phyloP scores from a whole-genome alignment of 2,329 filamentous ascomycete genomes.

The Berkeleyomyces basicola region DNA sequence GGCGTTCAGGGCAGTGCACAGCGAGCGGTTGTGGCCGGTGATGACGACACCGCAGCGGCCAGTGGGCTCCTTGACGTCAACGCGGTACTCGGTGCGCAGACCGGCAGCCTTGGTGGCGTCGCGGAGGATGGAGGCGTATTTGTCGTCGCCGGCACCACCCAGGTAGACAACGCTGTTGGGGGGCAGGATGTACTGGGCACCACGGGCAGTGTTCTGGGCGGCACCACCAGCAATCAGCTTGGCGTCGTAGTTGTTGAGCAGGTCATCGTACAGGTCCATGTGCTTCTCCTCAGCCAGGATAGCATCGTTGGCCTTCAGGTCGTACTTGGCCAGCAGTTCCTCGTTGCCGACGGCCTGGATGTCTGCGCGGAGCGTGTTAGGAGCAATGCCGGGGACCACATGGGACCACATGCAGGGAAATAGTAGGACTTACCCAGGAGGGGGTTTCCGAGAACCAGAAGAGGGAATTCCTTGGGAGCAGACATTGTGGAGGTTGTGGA shows the following conservation, averaged over 20 bases:
- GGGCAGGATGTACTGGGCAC: slow-evolving; percentile 88
- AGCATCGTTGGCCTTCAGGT: slow-evolving; percentile 87
- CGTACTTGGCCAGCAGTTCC: slow-evolving; percentile 79
- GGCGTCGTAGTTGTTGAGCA: slow-evolving; percentile 79
- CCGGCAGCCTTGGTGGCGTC: slow-evolving; percentile 77
- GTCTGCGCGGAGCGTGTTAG: slow-evolving; percentile 33
- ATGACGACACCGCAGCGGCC: slow-evolving; percentile 94
- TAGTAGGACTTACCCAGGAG: slow-evolving; percentile 57
- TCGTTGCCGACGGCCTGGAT: slow-evolving; percentile 80
- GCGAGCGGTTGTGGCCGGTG: slow-evolving; percentile 85
- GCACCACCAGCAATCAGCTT: slow-evolving; percentile 93
- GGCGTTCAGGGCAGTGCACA: slow-evolving; percentile 88
- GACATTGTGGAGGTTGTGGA: slow-evolving; percentile 40
- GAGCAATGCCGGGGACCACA: background rate
- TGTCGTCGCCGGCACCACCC: slow-evolving; percentile 87
- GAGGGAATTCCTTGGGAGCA: slow-evolving; percentile 61
- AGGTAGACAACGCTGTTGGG: slow-evolving; percentile 83
- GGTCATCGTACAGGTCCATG: slow-evolving; percentile 76
- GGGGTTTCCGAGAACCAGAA: slow-evolving; percentile 93
- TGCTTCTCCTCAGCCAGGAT: slow-evolving; percentile 93
- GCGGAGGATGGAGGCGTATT: slow-evolving; percentile 77
- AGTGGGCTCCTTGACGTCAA: slow-evolving; percentile 69
- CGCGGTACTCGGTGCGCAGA: slow-evolving; percentile 84
- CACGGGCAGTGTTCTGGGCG: slow-evolving; percentile 92
- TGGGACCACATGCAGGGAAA: background rate